A percentile compares a stretch with the other conserved stretches of the same genome.
Evolutionary conservation across 208 protist species (phyloP).

Genomic region (Crithidia expoeki): DNA sequence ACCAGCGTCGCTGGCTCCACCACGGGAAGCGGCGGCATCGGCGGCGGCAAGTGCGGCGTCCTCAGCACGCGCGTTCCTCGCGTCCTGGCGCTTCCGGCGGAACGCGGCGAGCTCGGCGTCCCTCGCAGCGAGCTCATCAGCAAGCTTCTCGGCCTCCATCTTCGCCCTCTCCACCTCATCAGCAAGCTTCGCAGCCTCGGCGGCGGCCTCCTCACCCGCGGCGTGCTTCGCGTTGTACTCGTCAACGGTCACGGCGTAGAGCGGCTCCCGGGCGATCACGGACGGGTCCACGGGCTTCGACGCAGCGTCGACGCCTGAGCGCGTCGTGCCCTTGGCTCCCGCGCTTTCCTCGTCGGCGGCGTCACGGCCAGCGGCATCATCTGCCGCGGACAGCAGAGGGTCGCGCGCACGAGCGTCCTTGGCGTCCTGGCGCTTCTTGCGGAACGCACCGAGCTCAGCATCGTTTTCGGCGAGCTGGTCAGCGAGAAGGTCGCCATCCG

Average conservation of each 20-base stretch:
- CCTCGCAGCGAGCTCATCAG: slow-evolving; percentile 14
- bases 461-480: too few relatives aligned
- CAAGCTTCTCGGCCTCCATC: background rate
- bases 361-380: too few relatives aligned
- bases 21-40: slow-evolving; percentile 1
- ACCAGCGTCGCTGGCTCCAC: background rate
- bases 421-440: too few relatives aligned
- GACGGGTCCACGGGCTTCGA: background rate
- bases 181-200: background rate
- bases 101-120: slow-evolving; percentile 16
- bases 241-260: background rate
- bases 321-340: too few relatives aligned
- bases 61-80: slow-evolving; percentile 3
- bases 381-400: too few relatives aligned
- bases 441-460: too few relatives aligned
- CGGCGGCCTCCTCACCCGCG: background rate
- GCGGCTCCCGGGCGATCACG: background rate
- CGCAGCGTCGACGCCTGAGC: background rate
- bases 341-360: too few relatives aligned
- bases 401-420: too few relatives aligned
- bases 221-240: background rate
- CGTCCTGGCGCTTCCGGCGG: slow-evolving; percentile 15
- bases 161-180: background rate
- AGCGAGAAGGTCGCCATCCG: too few relatives aligned
- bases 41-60: slow-evolving; percentile 16